A percentile compares a stretch with the other conserved stretches of the same genome.
Conservation (phyloP, 1,284 basidiomycete species). For the Pseudozyma sp. region DNA sequence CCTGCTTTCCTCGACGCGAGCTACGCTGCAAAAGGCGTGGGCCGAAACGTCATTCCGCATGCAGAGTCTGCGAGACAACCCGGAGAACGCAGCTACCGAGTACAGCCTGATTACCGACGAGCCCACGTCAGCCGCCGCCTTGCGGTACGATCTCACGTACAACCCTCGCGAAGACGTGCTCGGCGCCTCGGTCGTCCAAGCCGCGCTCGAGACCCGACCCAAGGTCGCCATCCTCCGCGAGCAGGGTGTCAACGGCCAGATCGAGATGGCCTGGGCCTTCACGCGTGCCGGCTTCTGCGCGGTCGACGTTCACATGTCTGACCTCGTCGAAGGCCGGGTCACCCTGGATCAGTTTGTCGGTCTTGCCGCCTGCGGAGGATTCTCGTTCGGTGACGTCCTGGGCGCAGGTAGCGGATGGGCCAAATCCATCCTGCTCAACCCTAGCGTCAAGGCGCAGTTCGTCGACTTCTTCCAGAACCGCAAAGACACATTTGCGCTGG, state of each 20-base stretch:
- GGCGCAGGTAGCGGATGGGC: slow-evolving; percentile 99
- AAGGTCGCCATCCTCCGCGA: slow-evolving; percentile 95
- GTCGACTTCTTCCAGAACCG: slow-evolving; percentile 80
- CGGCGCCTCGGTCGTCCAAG: slow-evolving; percentile 20
- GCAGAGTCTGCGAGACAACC: slow-evolving; percentile 89
- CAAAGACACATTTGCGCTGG: slow-evolving; percentile 85
- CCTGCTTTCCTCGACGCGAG: slow-evolving; percentile 71
- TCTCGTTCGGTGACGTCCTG: slow-evolving; percentile 98
- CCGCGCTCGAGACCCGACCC: slow-evolving; percentile 73
- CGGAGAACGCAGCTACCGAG: slow-evolving; percentile 82
- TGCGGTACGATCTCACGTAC: slow-evolving; percentile 62
- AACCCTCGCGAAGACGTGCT: slow-evolving; percentile 59
- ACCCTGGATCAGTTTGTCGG: slow-evolving; percentile 82
- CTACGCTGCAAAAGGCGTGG: slow-evolving; percentile 85
- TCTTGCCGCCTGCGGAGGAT: slow-evolving; percentile 94
- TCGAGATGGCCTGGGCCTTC: slow-evolving; percentile 99
- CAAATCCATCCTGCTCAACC: slow-evolving; percentile 87
- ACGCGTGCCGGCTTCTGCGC: slow-evolving; percentile 90
- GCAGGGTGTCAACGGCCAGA: slow-evolving; percentile 97
- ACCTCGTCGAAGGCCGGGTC: slow-evolving; percentile 81
- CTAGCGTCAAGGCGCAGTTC: slow-evolving; percentile 80
- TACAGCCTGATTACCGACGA: slow-evolving; percentile 77
- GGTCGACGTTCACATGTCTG: slow-evolving; percentile 97
- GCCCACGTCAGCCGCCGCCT: slow-evolving; percentile 69
- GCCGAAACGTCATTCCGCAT: slow-evolving; percentile 93